Evolutionary conservation across 805 yeast genomes (phyloP).

Genomic region (Komagataella pseudopastoris): DNA sequence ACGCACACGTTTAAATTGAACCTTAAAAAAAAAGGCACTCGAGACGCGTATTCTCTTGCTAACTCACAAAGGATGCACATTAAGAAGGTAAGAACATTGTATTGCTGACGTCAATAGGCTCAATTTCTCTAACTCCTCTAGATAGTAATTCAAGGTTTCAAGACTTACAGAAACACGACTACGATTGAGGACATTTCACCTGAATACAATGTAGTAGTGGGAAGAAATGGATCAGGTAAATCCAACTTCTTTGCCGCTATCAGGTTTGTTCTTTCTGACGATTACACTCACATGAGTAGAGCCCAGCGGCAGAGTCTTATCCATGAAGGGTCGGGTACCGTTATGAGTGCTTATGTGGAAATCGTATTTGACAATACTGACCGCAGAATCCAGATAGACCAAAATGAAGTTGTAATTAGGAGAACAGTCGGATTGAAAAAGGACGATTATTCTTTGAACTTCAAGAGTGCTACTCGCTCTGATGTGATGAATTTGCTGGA

Average conservation of each 20-base stretch:
- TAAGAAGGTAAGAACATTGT: slow-evolving; percentile 14
- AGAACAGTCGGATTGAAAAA: slow-evolving; percentile 90
- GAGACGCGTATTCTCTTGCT: neutral
- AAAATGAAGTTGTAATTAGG: slow-evolving; percentile 58
- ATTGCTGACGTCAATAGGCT: too few relatives aligned
- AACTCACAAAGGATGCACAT: slow-evolving; percentile 10
- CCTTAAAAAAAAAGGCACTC: neutral
- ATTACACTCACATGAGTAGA: slow-evolving; percentile 68
- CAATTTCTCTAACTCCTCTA: slow-evolving; percentile 6
- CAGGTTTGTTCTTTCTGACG: slow-evolving; percentile 83
- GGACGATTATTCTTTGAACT: slow-evolving; percentile 81
- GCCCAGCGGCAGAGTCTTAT: slow-evolving; percentile 81
- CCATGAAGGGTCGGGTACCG: slow-evolving; percentile 84
- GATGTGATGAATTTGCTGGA: slow-evolving; percentile 77
- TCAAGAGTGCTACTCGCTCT: slow-evolving; percentile 61
- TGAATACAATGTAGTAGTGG: slow-evolving; percentile 75
- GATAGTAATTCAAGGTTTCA: slow-evolving; percentile 82
- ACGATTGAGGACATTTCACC: slow-evolving; percentile 68
- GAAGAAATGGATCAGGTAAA: slow-evolving; percentile 94
- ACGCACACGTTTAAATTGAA: neutral
- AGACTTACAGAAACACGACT: slow-evolving; percentile 80
- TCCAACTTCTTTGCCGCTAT: slow-evolving; percentile 93
- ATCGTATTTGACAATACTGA: slow-evolving; percentile 75
- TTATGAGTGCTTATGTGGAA: slow-evolving; percentile 89
- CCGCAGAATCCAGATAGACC: slow-evolving; percentile 56